These are phyloP conservation scores for Zymoseptoria ardabiliae DNA, from an alignment of 2,329 filamentous ascomycete species.

Conservation along the genomic window DNA sequence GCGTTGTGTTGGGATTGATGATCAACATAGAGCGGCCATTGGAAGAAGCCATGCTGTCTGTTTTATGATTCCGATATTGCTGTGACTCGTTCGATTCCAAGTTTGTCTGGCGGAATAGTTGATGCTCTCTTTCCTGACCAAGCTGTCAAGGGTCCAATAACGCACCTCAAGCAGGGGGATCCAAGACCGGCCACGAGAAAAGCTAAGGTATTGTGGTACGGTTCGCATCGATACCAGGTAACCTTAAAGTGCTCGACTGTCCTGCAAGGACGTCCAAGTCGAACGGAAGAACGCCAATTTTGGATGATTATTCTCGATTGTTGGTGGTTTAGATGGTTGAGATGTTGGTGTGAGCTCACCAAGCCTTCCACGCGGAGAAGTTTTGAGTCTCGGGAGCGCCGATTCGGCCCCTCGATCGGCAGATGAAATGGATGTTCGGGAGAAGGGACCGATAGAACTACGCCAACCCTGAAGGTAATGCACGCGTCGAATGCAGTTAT, in stretches of 20 bases:
- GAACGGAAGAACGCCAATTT: not conserved
- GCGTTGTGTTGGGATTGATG: conserved; percentile 73
- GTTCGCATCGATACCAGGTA: too few species aligned
- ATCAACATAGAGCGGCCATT: conserved; percentile 50
- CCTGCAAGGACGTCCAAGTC: not conserved
- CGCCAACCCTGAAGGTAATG: not conserved
- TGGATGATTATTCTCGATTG: not conserved
- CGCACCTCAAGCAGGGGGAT: not conserved
- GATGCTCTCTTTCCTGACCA: not conserved
- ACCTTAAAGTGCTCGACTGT: not conserved
- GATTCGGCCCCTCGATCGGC: not conserved
- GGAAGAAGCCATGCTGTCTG: conserved; percentile 3
- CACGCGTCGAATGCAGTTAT: not conserved
- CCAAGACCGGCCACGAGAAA: not conserved
- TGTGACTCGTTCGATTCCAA: not conserved
- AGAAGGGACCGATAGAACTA: not conserved
- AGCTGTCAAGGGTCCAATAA: not conserved
- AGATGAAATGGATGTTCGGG: too few species aligned
- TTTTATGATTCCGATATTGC: not conserved
- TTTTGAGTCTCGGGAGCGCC: not conserved
- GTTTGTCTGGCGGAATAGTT: not conserved
- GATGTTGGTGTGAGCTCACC: not conserved
- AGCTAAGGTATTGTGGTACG: not conserved
- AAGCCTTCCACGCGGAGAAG: not conserved
- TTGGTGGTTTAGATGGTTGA: too few species aligned